These are phyloP conservation scores for Mucor velutinosus DNA, from an alignment of 371 early-diverging fungal genomes.

Conservation along the genomic window DNA sequence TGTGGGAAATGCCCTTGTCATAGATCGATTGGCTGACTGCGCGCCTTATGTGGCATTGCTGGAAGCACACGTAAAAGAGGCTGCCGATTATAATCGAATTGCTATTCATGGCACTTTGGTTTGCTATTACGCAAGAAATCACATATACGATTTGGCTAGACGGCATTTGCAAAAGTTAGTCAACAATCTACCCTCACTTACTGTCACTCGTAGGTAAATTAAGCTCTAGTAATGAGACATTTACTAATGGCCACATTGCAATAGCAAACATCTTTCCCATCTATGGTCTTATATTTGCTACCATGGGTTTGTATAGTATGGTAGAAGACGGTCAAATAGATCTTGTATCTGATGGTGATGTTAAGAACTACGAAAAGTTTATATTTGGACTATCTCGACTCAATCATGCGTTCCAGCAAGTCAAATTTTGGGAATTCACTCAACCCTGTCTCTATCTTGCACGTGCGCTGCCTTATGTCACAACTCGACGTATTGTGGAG, in stretches of 20 bases:
- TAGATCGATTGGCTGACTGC: constrained; percentile 37
- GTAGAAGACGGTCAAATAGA: constrained; percentile 38
- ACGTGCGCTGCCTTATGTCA: constrained; percentile 45
- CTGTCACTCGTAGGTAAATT: constrained; percentile 37
- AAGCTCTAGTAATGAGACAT: neutral
- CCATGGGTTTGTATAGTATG: constrained; percentile 42
- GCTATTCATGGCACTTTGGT: constrained; percentile 49
- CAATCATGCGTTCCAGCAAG: constrained; percentile 46
- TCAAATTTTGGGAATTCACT: constrained; percentile 51
- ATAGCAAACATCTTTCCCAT: constrained; percentile 48
- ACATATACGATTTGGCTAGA: constrained; percentile 28
- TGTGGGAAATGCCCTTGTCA: constrained; percentile 40
- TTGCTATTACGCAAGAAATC: constrained; percentile 40
- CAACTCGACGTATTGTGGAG: constrained; percentile 48
- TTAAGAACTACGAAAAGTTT: constrained; percentile 36
- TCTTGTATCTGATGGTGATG: constrained; percentile 15
- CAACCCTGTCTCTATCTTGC: constrained; percentile 50
- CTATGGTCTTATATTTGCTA: constrained; percentile 44
- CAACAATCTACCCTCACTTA: constrained; percentile 33
- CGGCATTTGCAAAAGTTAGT: constrained; percentile 32
- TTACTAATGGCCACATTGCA: neutral
- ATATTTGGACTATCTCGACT: constrained; percentile 33
- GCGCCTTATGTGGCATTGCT: constrained; percentile 39
- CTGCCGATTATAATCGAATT: constrained; percentile 42
- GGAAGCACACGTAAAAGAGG: constrained; percentile 34